Evolutionary conservation across 2,329 filamentous ascomycete species (phyloP), one percentile per base, ranked within the genome.

Genomic region (Fusarium xyrophilum): DNA sequence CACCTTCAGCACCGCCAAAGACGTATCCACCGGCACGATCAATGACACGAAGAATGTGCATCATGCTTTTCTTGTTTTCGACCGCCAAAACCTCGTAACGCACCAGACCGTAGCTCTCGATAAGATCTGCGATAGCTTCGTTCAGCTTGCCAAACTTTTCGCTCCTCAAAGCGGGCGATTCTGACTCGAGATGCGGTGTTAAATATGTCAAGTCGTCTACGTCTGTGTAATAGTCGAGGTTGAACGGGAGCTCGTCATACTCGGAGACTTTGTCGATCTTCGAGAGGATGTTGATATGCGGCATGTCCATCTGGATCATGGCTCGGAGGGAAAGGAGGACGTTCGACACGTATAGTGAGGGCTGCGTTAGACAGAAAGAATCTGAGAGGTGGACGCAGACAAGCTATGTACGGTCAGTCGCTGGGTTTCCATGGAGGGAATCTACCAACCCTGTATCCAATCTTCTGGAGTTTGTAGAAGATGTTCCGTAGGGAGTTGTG

Each of bases 231-330:
- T 91, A 99, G 70, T 97, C 94, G 63, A 99, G 89, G 74, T 97
- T 97, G 83, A 99, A 97, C 0, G 94, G 93, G 0, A 99, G 84
- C 28, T 92, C 88, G 47, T 93, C 90, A 76, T 97, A 97, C 54
- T 91, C 88, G 36, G 89, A 84, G 56, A 99, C 85, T 76, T 97
- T 97, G 80, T 99, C 96, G 80, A 99, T 97, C 81, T 99, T 99
- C 60, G 94, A 97, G 28, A 99, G 86, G 66, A 99, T 92, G 76
- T 99, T 99, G 71, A 99, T 85, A 76, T 97, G 93, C 2, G 96
- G 93, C 65, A 98, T 91, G 76, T 98, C 96, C 87, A 99, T 95
- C 81, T 98, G 96, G 55, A 99, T 89, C 95, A 99, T 99, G 73
- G 93, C 94, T 70, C 96, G 91, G 68, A 99, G 88, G 57, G 93